Percentiles rank a stretch among this genome's conserved stretches.
phyloP scores from a whole-genome alignment of 768 basidiomycete genomes.

The Fomitopsis serialis region DNA sequence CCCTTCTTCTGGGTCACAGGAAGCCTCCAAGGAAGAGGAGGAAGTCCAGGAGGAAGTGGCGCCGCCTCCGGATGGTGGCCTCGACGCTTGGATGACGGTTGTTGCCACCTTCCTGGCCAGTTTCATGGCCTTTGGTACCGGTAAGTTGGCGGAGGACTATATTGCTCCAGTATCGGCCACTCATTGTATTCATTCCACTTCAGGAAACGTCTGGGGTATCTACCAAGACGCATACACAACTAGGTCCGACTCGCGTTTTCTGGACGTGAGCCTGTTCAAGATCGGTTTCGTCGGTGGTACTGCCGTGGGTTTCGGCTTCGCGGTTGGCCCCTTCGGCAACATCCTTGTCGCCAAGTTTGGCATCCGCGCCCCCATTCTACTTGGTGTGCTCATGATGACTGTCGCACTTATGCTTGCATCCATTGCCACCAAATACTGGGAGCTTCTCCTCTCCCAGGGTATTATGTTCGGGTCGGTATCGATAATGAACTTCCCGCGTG shows the following conservation, averaged over 20 bases:
- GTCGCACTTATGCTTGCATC: background rate
- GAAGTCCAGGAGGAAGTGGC: background rate
- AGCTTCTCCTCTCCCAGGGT: slow-evolving; percentile 1
- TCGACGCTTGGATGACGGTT: slow-evolving; percentile 3
- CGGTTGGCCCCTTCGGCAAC: background rate
- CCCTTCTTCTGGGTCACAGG: background rate
- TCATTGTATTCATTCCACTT: background rate
- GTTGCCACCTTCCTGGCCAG: background rate
- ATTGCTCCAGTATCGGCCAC: background rate
- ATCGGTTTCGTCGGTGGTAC: slow-evolving; percentile 2
- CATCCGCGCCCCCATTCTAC: background rate
- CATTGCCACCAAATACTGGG: background rate
- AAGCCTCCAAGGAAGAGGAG: background rate
- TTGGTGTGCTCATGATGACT: background rate
- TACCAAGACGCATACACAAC: background rate
- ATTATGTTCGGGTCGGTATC: slow-evolving; percentile 2
- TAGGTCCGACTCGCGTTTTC: background rate
- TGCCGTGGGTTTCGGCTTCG: slow-evolving; percentile 1
- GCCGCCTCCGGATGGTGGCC: slow-evolving; percentile 2
- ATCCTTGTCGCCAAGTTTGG: background rate
- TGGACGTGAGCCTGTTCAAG: background rate
- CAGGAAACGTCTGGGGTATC: slow-evolving; percentile 1
- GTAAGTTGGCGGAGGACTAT: background rate
- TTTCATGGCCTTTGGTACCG: background rate
- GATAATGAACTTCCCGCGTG: background rate